Evolutionary conservation across 139 green algal genomes (phyloP), one percentile per base, ranked within the genome.

Genomic region (Coelastrella sp.): DNA sequence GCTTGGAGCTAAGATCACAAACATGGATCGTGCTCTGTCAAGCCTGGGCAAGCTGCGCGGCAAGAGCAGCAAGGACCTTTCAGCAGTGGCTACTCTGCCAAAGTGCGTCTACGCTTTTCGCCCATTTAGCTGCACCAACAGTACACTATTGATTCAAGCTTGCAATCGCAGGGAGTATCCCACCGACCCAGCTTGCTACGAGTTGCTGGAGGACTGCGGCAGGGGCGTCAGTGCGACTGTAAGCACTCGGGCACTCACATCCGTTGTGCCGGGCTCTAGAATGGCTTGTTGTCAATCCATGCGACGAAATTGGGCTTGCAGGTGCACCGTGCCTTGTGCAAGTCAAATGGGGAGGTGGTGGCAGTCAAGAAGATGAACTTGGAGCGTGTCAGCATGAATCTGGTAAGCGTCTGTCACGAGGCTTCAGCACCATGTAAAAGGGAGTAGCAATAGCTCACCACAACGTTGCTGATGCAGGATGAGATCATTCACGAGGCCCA

Each of bases 281-380:
- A 80, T 15, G 73, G n/a, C 20, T 80, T 19, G 14, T 12, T 49
- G 73, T 59, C 8, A 59, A 65, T 56, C 15, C 19, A 66, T 35
- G 27, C 20, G 17, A 49, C 60, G 19, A 49, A 19, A 15, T n/a
- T 75, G 82, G 80, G 49, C 19, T 78, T 92, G 59, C 92, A 98
- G 96, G 96, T 99, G 7, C 97, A 96, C 90, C 94, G 95, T 9
- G 98, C 97, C 4, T 90, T 92, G 17, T 99, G 96, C 92, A 93
- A 96, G 65, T 90, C 95, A 5, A 88, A 93, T 58, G 49, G 95
- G 7, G 96, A 98, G 81, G 92, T 95, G 6, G 96, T 99, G 6
- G 98, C 98, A 15, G 95, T 99, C 22, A 99, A 99, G 94, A 95
- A 97, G 73, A 91, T 99, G 89, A 98, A 99, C 92, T 90, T 99